Evolutionary conservation across 2,329 filamentous ascomycete genomes (phyloP), one percentile per base, ranked within the genome.

Genomic region (Colletotrichum sp.): DNA sequence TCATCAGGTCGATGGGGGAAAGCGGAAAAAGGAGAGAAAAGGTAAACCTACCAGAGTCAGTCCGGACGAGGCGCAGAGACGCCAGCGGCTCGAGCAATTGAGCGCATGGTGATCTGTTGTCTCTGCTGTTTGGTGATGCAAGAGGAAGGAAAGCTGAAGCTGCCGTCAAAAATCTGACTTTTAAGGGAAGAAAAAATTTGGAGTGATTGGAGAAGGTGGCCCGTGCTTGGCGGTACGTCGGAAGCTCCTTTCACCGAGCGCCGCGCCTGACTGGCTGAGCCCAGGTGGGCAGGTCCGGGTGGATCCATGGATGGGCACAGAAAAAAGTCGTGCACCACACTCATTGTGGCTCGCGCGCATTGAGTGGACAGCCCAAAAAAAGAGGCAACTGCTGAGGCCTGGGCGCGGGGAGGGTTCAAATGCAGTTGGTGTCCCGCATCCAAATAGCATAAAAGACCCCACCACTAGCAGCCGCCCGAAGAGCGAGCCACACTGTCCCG

Each of bases 1-100:
- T 88, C 86, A 85, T 88, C 86, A 87, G 83, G 80, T 77, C 67
- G 71, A 70, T 4, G n/a, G 15, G 32, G 21, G 82, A 82, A 74
- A 32, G 38, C 12, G 10, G 32, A 7, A 30, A 18, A n/a, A 55
- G 3, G 13, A 4, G 2, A 16, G 8, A 26, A 55, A 38, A 13
- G 13, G 8, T 30, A 64, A 30, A 72, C 78, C 66, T 79, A 79
- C 78, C 78, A 79, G 24, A 63, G n/a, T 52, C 70, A 69, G 36
- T 52, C 43, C 4, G 32, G 3, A 12, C 21, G 30, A 57, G 30
- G 32, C 60, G 73, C 70, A 75, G 64, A 75, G 73, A 61, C 70
- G 34, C 43, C 70, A 65, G 16, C 21, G 3, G 18, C 73, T 67
- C 72, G 30, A 52, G 4, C 13, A 32, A 65, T 43, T 48, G 71